Evolutionary conservation across 176 grass and related monocot genomes (phyloP).

Genomic region (Cocos nucifera): DNA sequence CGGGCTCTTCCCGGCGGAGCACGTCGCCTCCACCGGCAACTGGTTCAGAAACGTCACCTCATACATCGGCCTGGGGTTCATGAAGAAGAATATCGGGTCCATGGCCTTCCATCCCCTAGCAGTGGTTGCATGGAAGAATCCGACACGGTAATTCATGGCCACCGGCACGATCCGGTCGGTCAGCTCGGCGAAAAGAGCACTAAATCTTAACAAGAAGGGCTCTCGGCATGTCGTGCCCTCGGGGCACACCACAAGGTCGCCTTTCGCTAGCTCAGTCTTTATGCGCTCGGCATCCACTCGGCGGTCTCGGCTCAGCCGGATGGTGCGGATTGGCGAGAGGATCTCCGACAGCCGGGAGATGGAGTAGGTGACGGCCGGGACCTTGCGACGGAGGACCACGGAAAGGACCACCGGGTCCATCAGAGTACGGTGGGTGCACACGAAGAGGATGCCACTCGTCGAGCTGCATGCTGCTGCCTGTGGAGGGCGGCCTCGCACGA

Average conservation of each 20-base stretch:
- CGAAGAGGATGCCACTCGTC: constrained; percentile 56
- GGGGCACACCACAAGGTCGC: constrained; percentile 69
- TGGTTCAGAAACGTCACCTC: constrained; percentile 66
- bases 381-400: constrained; percentile 47
- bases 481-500: constrained; percentile 40
- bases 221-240: constrained; percentile 74
- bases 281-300: constrained; percentile 48
- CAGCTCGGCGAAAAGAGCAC: constrained; percentile 75
- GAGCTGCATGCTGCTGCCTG: constrained; percentile 26
- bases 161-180: constrained; percentile 69
- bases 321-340: constrained; percentile 57
- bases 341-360: constrained; percentile 67
- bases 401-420: constrained; percentile 86
- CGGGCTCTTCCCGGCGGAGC: constrained; percentile 51
- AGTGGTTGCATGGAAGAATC: constrained; percentile 79
- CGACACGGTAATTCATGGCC: constrained; percentile 64
- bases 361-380: constrained; percentile 82
- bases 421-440: constrained; percentile 73
- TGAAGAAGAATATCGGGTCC: constrained; percentile 92
- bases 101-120: constrained; percentile 78
- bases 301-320: constrained; percentile 51
- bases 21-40: constrained; percentile 56
- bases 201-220: constrained; percentile 67
- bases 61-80: constrained; percentile 75
- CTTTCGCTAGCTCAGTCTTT: constrained; percentile 31